Base-by-base conservation (phyloP, 2,329 filamentous ascomycete genomes). In the Cercospora sp. region DNA sequence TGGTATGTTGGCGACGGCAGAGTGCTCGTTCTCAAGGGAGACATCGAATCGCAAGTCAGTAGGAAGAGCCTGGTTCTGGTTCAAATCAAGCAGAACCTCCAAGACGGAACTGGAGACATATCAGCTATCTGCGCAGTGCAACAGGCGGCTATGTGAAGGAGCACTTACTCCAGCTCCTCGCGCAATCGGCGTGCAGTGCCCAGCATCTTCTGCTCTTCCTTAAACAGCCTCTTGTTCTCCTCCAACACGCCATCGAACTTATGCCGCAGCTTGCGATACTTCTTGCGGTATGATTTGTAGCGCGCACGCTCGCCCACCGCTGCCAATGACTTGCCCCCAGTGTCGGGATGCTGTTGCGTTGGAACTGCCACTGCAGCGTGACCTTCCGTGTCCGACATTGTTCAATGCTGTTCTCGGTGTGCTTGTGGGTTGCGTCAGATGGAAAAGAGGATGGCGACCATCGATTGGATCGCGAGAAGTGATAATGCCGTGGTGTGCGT, bases 261-360 rank as follows among this genome's bases (percentile, higher is more conserved):
- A 78, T 90, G 85, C 81, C 91, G 90, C 89, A 95, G 92, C 85
- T 96, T 96, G 75, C 91, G 90, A 80, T 96, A 99, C 84, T 99
- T 99, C 83, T 97, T 97, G 69, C 78, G 78, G 76, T 77, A 80
- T 70, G 78, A 79, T 66, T 79, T 79, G 76, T 80, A 80, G 10
- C 66, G 73, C 5, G 72, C 71, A 10, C 70, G 70, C 60, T 74
- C 69, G 8, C 12, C 45, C 24, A 67, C 63, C 16, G 71, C 64
- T 24, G 71, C 73, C 53, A 77, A 67, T 18, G 71, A 70, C 64
- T 73, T 74, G 18, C 72, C 72, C 28, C 67, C 72, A 45, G 68
- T 70, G 28, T 67, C 69, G 30, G 70, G 62, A 64, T 70, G 71
- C 57, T 45, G 45, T 61, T 63, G 57, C 21, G 65, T 16, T 66